Evolutionary conservation across 2,329 filamentous ascomycete genomes (phyloP), one percentile per base, ranked within the genome.

Genomic region (Hypomyces rosellus): DNA sequence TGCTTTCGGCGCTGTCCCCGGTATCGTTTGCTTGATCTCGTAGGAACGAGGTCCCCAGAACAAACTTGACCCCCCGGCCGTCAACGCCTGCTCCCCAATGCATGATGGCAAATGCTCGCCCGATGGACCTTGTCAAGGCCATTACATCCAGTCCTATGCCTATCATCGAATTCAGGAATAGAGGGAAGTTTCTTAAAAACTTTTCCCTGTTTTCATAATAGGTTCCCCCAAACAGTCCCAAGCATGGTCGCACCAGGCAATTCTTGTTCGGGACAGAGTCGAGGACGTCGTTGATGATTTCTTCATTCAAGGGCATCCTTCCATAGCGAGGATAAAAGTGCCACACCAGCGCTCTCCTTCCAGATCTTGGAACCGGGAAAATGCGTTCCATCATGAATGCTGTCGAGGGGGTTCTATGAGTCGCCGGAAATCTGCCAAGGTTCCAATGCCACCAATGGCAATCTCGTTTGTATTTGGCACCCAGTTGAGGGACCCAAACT

Each of bases 31-130:
- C 9, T 30, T 30, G 25, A 6, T 11, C 9, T 30, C 9, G 9
- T 30, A 11, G 25, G 4, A 30, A 5, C 14, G 34, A 37, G 15
- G 48, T 54, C 0, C 56, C 57, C 15, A 59, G 50, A 2, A 59
- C 54, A 51, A 59, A 59, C 40, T 61, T 56, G 5, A 59, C 57
- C 47, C 59, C 56, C 33, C 57, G 52, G 11, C 56, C 56, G 37
- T 57, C 53, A 34, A 57, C 49, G 14, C 54, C 52, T 4, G 59
- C 59, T 3, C 54, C 59, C 57, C 57, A 59, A 40, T 58, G 58
- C 53, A 61, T 56, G 14, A 57, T 51, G 4, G 57, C 50, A 43
- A 55, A 61, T 3, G 58, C 57, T 30, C 53, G 39, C 2, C 57
- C 59, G 54, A 60, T 56, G 2, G 50, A 33, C 20, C 22, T 30